Base-by-base conservation (phyloP, 1,139 yeast species). In the Nakaseomyces kungkrabaensis region DNA sequence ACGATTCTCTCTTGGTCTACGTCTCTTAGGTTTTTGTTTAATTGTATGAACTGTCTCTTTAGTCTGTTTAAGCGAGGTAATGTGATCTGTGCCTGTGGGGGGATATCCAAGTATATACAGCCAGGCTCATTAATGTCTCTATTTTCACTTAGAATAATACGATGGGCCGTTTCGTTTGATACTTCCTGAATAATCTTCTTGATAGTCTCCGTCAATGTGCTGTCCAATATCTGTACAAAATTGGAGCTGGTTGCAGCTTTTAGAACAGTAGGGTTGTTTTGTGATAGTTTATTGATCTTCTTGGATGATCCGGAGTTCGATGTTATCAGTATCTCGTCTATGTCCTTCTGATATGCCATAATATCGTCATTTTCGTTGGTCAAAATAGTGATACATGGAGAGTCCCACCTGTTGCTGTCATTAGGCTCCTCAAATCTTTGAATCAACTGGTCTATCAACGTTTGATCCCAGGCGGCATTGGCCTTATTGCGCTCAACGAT, bases 401-500 rank as follows among this genome's bases (percentile, higher is more conserved):
- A 81, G 64, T 92, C 99, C 98, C 98, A 92, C 53, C 97, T 72
- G 37, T 84, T 79, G 62, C 79, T 78, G 24, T 82, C 81, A 60
- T 87, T 85, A 0, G 99, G 99, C 65, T 92, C 98, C 66, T 92
- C 98, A 62, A 83, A 94, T 55, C 98, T 69, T 80, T 89, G 85
- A 4, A 81, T 76, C 54, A 92, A 69, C 49, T 85, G 92, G 25
- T 75, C 75, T 46, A 90, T 72, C 46, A 88, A 68, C 38, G 77
- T 83, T 1, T 73, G 74, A 37, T 80, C 83, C 97, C 97, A 90
- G 44, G 71, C 66, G 22, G 22, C 22, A 11, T 53, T 52, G 2
- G 57, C 51, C 0, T 57, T 42, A 63, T 88, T 87, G 85, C 90
- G 82, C 49, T 78, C 75, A 5, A 74, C 62, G 61, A 95, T 82